phyloP scores from a whole-genome alignment of 306 rosid species.

The Trifolium pratense region DNA sequence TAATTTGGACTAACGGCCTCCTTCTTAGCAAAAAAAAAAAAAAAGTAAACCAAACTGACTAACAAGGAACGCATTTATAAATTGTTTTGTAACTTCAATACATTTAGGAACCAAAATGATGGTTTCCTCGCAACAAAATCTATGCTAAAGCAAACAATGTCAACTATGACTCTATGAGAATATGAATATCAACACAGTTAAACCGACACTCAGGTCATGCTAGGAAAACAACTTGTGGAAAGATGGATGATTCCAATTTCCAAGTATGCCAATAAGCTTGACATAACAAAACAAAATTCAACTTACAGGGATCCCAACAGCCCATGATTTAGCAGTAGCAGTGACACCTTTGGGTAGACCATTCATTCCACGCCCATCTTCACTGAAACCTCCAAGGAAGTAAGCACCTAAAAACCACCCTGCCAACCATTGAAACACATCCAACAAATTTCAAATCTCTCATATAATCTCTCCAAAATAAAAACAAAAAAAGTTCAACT shows the following conservation, averaged over 20 bases:
- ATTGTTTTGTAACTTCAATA: neutral
- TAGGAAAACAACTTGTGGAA: neutral
- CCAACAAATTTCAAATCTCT: slow-evolving; percentile 28
- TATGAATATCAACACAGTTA: neutral
- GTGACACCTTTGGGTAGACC: slow-evolving; percentile 74
- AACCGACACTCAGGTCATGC: neutral
- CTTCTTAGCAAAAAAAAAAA: no score
- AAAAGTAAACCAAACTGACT: neutral
- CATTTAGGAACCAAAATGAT: neutral
- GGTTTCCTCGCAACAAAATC: neutral
- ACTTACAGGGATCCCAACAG: slow-evolving; percentile 89
- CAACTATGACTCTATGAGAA: neutral
- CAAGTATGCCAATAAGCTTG: slow-evolving; percentile 25
- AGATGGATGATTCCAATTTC: neutral
- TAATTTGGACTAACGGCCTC: no score
- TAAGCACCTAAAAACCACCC: slow-evolving; percentile 97
- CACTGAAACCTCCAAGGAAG: slow-evolving; percentile 89
- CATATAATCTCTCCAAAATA: neutral
- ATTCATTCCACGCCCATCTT: slow-evolving; percentile 89
- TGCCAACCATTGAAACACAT: slow-evolving; percentile 40
- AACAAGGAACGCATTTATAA: neutral
- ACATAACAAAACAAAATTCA: neutral
- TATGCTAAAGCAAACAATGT: slow-evolving; percentile 10
- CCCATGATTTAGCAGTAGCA: slow-evolving; percentile 89
- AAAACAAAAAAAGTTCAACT: neutral